Evolutionary conservation across 371 early-diverging fungal genomes (phyloP).

Genomic region (Saksenaea oblongispora): DNA sequence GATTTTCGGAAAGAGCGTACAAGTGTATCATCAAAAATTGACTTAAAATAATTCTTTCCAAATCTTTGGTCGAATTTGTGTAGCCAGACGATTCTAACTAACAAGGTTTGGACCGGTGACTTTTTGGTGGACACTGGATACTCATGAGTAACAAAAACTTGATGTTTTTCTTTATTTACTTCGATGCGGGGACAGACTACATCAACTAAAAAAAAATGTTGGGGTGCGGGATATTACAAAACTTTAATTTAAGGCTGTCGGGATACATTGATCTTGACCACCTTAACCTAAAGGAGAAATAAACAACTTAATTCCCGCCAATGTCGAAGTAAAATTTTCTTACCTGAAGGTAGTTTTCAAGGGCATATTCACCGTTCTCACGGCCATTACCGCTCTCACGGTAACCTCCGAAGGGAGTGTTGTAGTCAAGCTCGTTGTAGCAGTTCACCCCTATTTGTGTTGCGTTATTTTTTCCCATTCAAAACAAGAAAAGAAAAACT

Average conservation of each 20-base stretch:
- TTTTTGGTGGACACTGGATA: too few species aligned
- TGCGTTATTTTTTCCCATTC: not conserved
- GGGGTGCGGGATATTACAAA: not conserved
- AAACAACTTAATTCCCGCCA: not conserved
- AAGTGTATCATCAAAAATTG: too few species aligned
- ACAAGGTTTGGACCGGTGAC: too few species aligned
- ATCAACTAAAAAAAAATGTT: not conserved
- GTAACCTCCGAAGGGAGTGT: constrained; percentile 82
- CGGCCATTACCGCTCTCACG: constrained; percentile 85
- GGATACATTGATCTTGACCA: constrained; percentile 40
- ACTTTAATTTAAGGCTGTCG: constrained; percentile 22
- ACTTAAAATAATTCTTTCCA: too few species aligned
- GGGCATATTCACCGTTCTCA: constrained; percentile 75
- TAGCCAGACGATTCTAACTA: too few species aligned
- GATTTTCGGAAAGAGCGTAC: too few species aligned
- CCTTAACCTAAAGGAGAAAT: constrained; percentile 29
- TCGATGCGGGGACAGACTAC: not conserved
- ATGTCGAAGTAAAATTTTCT: constrained; percentile 9
- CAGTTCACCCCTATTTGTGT: constrained; percentile 35
- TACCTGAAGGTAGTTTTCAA: constrained; percentile 68
- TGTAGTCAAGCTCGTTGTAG: constrained; percentile 40
- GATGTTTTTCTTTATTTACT: not conserved
- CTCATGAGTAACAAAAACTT: not conserved
- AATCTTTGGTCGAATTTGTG: too few species aligned
- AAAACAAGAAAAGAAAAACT: constrained; percentile 8